A percentile compares a stretch with the other conserved stretches of the same genome.
Evolutionary conservation across 768 basidiomycete genomes (phyloP).

Genomic region (Lactarius sanguifluus): DNA sequence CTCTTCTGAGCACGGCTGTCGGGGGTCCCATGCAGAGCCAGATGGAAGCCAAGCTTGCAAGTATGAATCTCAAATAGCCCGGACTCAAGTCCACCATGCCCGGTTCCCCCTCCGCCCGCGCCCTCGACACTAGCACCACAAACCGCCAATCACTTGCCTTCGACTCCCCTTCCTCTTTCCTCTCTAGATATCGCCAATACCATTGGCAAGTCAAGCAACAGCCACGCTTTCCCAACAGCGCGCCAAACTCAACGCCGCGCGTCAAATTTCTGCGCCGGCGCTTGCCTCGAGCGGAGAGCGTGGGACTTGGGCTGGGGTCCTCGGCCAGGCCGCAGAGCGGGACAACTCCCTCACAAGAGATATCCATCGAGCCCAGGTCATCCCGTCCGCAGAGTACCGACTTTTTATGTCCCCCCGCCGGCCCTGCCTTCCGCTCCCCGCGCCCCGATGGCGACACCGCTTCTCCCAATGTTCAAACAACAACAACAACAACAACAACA

Average conservation of each 20-base stretch:
- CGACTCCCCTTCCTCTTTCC: constrained; percentile 50
- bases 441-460: constrained; percentile 59
- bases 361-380: constrained; percentile 43
- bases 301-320: constrained; percentile 57
- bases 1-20: constrained; percentile 88
- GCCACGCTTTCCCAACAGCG: constrained; percentile 86
- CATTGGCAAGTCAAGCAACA: constrained; percentile 44
- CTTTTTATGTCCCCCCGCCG: constrained; percentile 59
- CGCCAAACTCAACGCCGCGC: constrained; percentile 80
- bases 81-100: constrained; percentile 75
- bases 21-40: constrained; percentile 94
- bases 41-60: constrained; percentile 93
- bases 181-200: constrained; percentile 80
- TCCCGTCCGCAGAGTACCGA: constrained; percentile 92
- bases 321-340: constrained; percentile 85
- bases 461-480: too few species aligned
- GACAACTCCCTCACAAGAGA: constrained; percentile 65
- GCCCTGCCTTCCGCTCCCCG: constrained; percentile 55
- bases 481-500: too few species aligned
- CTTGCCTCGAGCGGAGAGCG: constrained; percentile 35
- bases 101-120: constrained; percentile 75
- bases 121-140: constrained; percentile 46
- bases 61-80: constrained; percentile 83
- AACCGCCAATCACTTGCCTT: constrained; percentile 77
- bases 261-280: constrained; percentile 54